These are phyloP conservation scores for Fusarium burgessii DNA, from an alignment of 2,329 filamentous ascomycete genomes.

Conservation along the genomic window DNA sequence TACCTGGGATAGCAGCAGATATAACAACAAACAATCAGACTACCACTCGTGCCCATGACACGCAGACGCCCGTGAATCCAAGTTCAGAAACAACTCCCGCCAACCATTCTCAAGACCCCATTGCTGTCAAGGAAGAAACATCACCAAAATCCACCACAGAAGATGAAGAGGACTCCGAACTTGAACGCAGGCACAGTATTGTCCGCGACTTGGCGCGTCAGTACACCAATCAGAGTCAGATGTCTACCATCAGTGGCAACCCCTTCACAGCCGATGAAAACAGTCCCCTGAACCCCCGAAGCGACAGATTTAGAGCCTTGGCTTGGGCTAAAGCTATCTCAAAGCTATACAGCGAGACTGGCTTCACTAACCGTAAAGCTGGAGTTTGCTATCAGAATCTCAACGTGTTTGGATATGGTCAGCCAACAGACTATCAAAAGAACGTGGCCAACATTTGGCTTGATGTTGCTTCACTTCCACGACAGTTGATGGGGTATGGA, in stretches of 20 bases:
- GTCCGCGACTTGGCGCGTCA: slow-evolving; percentile 65
- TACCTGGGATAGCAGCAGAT: neutral
- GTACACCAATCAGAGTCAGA: slow-evolving; percentile 64
- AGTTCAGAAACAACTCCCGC: slow-evolving; percentile 5
- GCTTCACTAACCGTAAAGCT: slow-evolving; percentile 47
- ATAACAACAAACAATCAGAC: neutral
- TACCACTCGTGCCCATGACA: neutral
- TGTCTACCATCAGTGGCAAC: slow-evolving; percentile 54
- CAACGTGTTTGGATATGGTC: slow-evolving; percentile 76
- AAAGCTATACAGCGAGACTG: slow-evolving; percentile 28
- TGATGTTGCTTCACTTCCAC: slow-evolving; percentile 55
- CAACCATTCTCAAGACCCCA: neutral
- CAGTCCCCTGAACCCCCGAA: slow-evolving; percentile 60
- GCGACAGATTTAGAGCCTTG: slow-evolving; percentile 35
- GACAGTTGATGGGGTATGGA: slow-evolving; percentile 64
- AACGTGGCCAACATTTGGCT: slow-evolving; percentile 70
- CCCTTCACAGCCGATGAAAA: slow-evolving; percentile 51
- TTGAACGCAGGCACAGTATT: slow-evolving; percentile 44
- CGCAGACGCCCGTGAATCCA: slow-evolving; percentile 1
- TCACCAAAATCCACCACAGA: slow-evolving; percentile 18
- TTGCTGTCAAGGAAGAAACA: neutral
- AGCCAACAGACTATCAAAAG: slow-evolving; percentile 76
- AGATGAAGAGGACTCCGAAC: slow-evolving; percentile 56
- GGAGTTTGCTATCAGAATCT: slow-evolving; percentile 74
- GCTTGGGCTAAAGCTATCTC: slow-evolving; percentile 41